Percentiles rank a stretch among this genome's conserved stretches.
Evolutionary conservation across 805 yeast genomes (phyloP).

Genomic region (Candida jianshihensis): DNA sequence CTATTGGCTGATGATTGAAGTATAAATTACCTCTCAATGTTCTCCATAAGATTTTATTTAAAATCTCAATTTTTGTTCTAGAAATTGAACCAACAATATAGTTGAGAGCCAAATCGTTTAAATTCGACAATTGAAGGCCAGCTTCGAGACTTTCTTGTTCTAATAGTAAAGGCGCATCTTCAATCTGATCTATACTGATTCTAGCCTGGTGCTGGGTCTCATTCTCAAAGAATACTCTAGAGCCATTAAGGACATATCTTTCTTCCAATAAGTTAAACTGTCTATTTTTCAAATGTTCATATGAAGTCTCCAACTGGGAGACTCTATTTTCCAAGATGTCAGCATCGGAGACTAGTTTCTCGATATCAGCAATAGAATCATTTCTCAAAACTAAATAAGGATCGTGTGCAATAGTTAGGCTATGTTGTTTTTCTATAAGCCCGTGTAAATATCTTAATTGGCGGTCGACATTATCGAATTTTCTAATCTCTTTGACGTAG

Average conservation of each 20-base stretch:
- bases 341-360: constrained; percentile 59
- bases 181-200: constrained; percentile 29
- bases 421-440: constrained; percentile 41
- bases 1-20: constrained; percentile 66
- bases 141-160: constrained; percentile 31
- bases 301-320: constrained; percentile 60
- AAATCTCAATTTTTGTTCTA: constrained; percentile 56
- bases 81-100: constrained; percentile 69
- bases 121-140: constrained; percentile 22
- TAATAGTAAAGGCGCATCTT: constrained; percentile 31
- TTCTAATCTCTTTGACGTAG: constrained; percentile 81
- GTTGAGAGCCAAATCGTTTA: constrained; percentile 20
- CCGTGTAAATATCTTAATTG: constrained; percentile 56
- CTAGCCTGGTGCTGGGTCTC: constrained; percentile 26
- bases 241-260: constrained; percentile 50
- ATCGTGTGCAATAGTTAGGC: constrained; percentile 30
- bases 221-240: constrained; percentile 40
- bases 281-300: constrained; percentile 53
- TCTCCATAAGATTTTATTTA: constrained; percentile 88
- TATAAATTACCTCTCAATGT: constrained; percentile 87
- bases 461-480: constrained; percentile 80
- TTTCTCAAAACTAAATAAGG: constrained; percentile 18
- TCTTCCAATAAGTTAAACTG: constrained; percentile 66
- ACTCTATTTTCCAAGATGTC: constrained; percentile 69
- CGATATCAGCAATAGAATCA: constrained; percentile 42